Conservation (phyloP, 2,329 filamentous ascomycete genomes). For the Penicillium vulpinum region DNA sequence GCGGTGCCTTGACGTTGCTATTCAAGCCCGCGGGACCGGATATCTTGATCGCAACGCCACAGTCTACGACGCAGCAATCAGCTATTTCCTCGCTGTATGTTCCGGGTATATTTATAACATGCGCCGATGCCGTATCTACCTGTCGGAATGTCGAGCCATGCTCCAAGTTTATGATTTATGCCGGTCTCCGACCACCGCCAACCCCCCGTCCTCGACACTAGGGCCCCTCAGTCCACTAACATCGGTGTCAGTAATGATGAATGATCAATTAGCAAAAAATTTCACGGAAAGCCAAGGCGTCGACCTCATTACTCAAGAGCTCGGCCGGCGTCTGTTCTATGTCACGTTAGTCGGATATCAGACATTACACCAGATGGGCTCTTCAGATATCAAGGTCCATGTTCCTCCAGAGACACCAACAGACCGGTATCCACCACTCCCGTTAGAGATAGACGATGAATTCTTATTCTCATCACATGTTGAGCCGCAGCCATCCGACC, state of each 20-base stretch:
- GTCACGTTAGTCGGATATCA: conserved; percentile 74
- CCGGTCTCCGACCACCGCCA: conserved; percentile 21
- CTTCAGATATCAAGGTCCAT: conserved; percentile 68
- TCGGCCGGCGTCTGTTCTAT: conserved; percentile 72
- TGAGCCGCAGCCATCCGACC: conserved; percentile 66
- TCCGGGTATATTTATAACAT: conserved; percentile 44
- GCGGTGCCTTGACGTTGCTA: conserved; percentile 45
- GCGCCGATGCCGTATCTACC: conserved; percentile 42
- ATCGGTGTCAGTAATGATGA: conserved; percentile 22
- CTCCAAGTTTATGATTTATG: conserved; percentile 43
- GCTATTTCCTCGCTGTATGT: conserved; percentile 46
- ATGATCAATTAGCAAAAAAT: conserved; percentile 19
- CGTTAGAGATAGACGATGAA: conserved; percentile 79
- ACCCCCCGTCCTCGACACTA: conserved; percentile 11
- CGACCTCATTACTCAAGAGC: conserved; percentile 45
- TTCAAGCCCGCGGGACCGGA: conserved; percentile 46
- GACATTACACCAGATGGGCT: conserved; percentile 75
- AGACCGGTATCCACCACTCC: conserved; percentile 75
- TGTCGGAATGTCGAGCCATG: conserved; percentile 47
- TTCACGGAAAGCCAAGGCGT: conserved; percentile 19
- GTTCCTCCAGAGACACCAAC: conserved; percentile 74
- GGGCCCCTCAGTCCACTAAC: conserved; percentile 26
- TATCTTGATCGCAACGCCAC: conserved; percentile 46
- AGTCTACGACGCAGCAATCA: conserved; percentile 47
- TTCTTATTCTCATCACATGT: conserved; percentile 73